These are phyloP conservation scores for Diaporthe capsici DNA, from an alignment of 2,329 filamentous ascomycete species.

Conservation along the genomic window DNA sequence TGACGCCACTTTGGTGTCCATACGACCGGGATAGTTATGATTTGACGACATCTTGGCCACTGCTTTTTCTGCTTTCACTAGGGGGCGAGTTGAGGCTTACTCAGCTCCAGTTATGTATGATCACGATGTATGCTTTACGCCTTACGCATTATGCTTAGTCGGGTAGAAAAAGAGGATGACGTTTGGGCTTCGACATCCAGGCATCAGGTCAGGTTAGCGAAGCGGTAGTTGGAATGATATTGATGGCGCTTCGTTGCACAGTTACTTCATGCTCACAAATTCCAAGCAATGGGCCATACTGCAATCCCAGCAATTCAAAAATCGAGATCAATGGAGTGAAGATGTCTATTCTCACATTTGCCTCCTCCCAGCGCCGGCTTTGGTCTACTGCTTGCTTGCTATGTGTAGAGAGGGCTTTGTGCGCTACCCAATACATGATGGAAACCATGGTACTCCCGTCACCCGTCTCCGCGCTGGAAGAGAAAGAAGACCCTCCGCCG, in stretches of 20 bases:
- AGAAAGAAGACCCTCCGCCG: background rate
- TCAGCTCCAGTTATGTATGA: slow-evolving; percentile 25
- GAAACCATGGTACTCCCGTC: background rate
- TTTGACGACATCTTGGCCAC: background rate
- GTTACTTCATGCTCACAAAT: background rate
- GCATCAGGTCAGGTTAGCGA: background rate
- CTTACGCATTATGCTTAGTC: slow-evolving; percentile 23
- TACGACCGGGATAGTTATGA: background rate
- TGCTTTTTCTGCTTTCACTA: background rate
- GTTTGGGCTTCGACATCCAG: background rate
- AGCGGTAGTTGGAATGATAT: slow-evolving; percentile 5
- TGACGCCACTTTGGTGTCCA: background rate
- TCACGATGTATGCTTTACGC: slow-evolving; percentile 38
- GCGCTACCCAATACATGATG: slow-evolving; percentile 18
- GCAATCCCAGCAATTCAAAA: background rate
- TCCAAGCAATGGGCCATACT: background rate
- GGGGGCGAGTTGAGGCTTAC: background rate
- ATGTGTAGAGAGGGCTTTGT: slow-evolving; percentile 24
- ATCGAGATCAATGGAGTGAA: slow-evolving; percentile 31
- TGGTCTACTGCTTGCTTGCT: slow-evolving; percentile 31
- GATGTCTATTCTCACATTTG: slow-evolving; percentile 39
- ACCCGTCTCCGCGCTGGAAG: slow-evolving; percentile 12
- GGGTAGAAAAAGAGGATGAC: background rate
- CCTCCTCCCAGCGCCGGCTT: slow-evolving; percentile 20
- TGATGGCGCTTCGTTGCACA: background rate